A percentile compares a stretch with the other conserved stretches of the same genome.
Conservation (phyloP, 2,329 filamentous ascomycete species). For the Talaromyces sp. region DNA sequence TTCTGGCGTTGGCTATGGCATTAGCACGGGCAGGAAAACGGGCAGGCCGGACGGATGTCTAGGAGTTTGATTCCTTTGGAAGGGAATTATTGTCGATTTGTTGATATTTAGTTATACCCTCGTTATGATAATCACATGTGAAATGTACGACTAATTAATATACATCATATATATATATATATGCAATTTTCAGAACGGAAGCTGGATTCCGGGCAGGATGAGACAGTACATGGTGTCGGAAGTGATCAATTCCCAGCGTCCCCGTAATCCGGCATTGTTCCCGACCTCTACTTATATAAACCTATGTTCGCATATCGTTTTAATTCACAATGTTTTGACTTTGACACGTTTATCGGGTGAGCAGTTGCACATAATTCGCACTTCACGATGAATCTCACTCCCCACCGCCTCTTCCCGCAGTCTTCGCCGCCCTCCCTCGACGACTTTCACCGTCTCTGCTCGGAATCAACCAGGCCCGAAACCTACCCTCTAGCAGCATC, state of each 20-base stretch:
- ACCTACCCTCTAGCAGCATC: slow-evolving; percentile 45
- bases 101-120: neutral
- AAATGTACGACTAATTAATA: neutral
- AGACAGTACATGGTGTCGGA: neutral
- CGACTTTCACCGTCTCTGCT: slow-evolving; percentile 42
- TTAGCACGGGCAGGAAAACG: neutral
- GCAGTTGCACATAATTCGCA: neutral
- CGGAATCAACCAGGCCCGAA: slow-evolving; percentile 27
- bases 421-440: slow-evolving; percentile 33
- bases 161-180: no score
- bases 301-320: no score
- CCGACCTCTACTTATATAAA: neutral
- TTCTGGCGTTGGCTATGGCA: neutral
- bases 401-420: neutral
- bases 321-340: no score
- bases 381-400: neutral
- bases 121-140: neutral
- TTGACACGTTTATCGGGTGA: neutral
- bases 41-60: neutral
- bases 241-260: neutral
- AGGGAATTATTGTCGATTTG: neutral
- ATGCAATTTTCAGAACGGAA: neutral
- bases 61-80: neutral
- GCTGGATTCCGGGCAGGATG: neutral
- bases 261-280: neutral